These are phyloP conservation scores for Phlebiopsis gigantea DNA, from an alignment of 768 basidiomycete genomes.

Conservation along the genomic window DNA sequence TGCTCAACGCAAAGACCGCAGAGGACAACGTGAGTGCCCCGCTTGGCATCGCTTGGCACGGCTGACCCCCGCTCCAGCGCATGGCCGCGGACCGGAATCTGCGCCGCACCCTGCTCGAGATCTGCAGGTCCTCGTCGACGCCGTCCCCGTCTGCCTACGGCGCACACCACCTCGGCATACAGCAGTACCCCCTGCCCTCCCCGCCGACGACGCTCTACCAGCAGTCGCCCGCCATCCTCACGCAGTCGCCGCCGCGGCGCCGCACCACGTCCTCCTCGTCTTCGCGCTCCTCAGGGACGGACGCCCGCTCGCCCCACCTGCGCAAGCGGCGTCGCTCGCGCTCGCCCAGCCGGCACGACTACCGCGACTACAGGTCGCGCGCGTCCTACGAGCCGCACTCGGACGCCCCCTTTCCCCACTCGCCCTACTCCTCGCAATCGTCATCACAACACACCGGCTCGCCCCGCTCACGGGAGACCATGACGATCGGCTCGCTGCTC, in stretches of 20 bases:
- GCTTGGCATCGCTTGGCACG: not conserved
- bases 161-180: constrained; percentile 1
- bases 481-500: constrained; percentile 76
- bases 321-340: constrained; percentile 62
- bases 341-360: constrained; percentile 38
- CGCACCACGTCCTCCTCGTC: constrained; percentile 32
- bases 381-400: constrained; percentile 28
- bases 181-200: constrained; percentile 20
- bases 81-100: constrained; percentile 65
- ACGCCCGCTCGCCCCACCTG: constrained; percentile 11
- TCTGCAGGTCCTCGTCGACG: constrained; percentile 30
- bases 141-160: constrained; percentile 12
- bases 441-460: constrained; percentile 66
- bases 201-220: constrained; percentile 23
- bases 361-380: constrained; percentile 6
- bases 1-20: constrained; percentile 88
- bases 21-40: constrained; percentile 75
- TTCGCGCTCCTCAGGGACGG: constrained; percentile 6
- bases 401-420: constrained; percentile 51
- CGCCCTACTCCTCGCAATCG: constrained; percentile 63
- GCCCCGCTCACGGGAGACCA: constrained; percentile 65
- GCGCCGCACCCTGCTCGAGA: constrained; percentile 66
- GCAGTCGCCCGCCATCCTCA: constrained; percentile 33
- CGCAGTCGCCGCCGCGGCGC: constrained; percentile 18
- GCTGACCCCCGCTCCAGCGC: constrained; percentile 40